Evolutionary conservation across 2,329 filamentous ascomycete species (phyloP), one percentile per base, ranked within the genome.

Genomic region (Tolypocladium capitatum): DNA sequence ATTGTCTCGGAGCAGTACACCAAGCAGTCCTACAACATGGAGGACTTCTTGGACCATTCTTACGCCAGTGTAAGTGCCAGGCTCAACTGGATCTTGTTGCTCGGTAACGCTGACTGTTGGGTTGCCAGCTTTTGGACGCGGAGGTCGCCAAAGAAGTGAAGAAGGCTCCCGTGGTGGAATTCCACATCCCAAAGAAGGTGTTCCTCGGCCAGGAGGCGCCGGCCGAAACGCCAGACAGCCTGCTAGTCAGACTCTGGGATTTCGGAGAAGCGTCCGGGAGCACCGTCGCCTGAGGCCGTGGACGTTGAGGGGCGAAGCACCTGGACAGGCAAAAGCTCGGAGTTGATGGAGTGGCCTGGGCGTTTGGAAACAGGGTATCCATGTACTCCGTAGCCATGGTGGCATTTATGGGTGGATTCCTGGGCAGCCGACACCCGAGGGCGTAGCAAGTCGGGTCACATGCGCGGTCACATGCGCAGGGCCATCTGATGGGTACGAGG

Each of bases 1-100:
- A 95, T 98, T 53, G 81, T 98, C 49, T 86, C 86, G 2, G 89
- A 97, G 67, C 92, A 97, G 63, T 98, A 97, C 64, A 98, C 92
- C 2, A 98, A 98, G 69, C 83, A 89, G 55, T 77, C 84, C 3
- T 98, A 97, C 66, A 92, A 89, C 57, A 69, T 96, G n/a, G 92
- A 98, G 61, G 92, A 98, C 61, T 98, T 98, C 66, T 69, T 97
- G 43, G 92, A 98, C 61, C 89, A 97, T 63, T 91, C 87, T 0
- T 98, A 97, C 66, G 78, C 73, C 58, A 86, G 80, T 61, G 83
- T 84, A 75, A 74, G 78, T 76, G 18, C 4, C 5, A 9, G 5
- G 5, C 2, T 8, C 6, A 45, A 24, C 31, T 32, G 13, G 16
- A 36, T 43, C 35, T 49, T 45, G 24, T 43, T 34, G 11, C 16